Base-by-base conservation (phyloP, 768 basidiomycete species). In the Mycena venus region DNA sequence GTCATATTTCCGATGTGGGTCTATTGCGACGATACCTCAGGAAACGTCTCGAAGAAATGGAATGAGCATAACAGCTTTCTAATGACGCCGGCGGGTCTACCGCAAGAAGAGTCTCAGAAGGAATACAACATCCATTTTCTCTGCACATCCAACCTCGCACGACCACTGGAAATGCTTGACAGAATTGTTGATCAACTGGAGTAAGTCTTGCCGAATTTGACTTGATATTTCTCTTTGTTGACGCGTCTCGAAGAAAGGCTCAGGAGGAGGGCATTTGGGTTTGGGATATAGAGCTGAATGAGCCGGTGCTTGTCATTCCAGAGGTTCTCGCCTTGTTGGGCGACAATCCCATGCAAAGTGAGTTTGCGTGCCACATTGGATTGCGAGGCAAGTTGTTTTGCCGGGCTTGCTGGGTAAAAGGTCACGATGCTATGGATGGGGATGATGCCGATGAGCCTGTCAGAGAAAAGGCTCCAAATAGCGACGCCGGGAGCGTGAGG, bases 301-400 rank as follows among this genome's bases (percentile, higher is more conserved):
- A 85, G 63, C 63, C 55, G 2, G 78, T 84, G 3, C 76, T 85
- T 2, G 51, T 86, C 0, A 75, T 86, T 56, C 81, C 81, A 0
- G 53, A 32, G 9, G 74, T 84, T 3, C 76, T 85, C 1, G 84
- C 83, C 0, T 25, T 87, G 8, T 78, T 84, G 0, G 87, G 87
- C 0, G 86, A 89, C 68, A 88, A 89, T 73, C 88, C 86, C n/a
- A n/a, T n/a, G n/a, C n/a, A n/a, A n/a, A 83, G 86, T 55, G 85
- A 88, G 75, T 75, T 88, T 68, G 82, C 86, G 0, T 88, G 82
- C 63, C 88, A 88, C 53, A 82, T 87, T 70, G 87, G 86, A 0
- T 67, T 85, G 12, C 72, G 63, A 0, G 85, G 82, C 0, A 85
- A 84, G 34, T 79, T 78, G 32, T 87, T 87, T 74, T 89, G 88